Evolutionary conservation across 768 basidiomycete genomes (phyloP), one percentile per base, ranked within the genome.

Genomic region (Agaricus sinodeliciosus): DNA sequence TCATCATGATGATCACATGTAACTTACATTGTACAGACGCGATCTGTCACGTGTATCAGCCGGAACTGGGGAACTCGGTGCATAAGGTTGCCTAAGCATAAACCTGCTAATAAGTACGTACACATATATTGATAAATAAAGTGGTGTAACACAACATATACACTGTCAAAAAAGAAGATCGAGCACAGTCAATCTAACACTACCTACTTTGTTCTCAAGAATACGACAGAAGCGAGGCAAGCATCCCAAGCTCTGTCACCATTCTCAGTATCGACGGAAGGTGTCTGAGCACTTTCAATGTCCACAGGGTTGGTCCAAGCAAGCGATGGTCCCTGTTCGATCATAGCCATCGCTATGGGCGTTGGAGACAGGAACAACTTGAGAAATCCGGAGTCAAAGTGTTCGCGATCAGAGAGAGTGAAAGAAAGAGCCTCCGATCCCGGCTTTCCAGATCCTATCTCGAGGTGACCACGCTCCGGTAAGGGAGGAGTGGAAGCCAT

Each of bases 301-400:
- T 54, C 52, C 34, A 47, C 31, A 13, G 45, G 47, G 37, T 37
- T 54, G 3, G 55, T 42, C 58, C 59, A 55, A 8, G 57, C 54
- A 25, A 56, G 47, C 4, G 58, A 56, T 8, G 63, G 62, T 34
- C 62, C 63, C 58, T 81, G 78, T 60, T 81, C 79, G 48, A 81
- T 68, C 28, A 76, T 64, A 27, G 67, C 68, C 66, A 82, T 68
- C 6, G 75, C 68, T 8, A 76, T 73, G 44, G 75, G 79, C 3
- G 63, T 67, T 2, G 79, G 77, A 9, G 78, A 79, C 3, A 82
- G 70, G 59, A 82, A 82, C 5, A 83, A 60, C 55, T 84, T 84
- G 55, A 84, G 62, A 61, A 80, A 82, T 9, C 76, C 78, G 0
- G 71, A 73, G 28, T 76, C 72, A 31, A 68, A 64, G 34, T 69